Evolutionary conservation across 225 moss, liverwort and hornwort species (phyloP), one percentile per base, ranked within the genome.

Genomic region (Pleurozium schreberi): DNA sequence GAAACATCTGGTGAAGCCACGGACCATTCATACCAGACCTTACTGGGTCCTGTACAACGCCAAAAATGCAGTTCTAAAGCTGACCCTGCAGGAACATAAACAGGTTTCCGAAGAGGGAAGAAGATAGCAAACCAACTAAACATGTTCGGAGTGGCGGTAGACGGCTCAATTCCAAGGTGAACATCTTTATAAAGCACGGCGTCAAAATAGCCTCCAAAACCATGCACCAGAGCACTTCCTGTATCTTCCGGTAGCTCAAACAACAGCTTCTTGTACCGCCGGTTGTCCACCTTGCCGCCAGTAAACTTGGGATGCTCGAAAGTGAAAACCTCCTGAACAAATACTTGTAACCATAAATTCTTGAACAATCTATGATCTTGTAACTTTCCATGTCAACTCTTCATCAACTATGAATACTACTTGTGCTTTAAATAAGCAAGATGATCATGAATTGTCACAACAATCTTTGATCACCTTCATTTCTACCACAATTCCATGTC

Each of bases 41-140:
- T 98, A 45, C 94, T 93, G 67, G 98, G 96, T 84, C 95, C 98
- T 87, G 95, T 93, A 91, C 98, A 98, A 64, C 98, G 98, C 98
- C 98, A 97, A 88, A 98, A 97, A 86, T 95, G 94, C 26, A 97
- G 85, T 95, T 98, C 96, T 91, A 98, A 87, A 86, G 95, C 87
- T 26, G 95, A 89, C 68, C 96, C 96, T 45, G 96, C 96, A 76
- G 95, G 97, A 58, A 97, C 92, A 81, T 96, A 97, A 38, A 96
- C 88, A 82, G 96, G 97, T 86, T 88, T 96, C 62, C 97, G 92
- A 86, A 98, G 97, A 77, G 97, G 98, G 88, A 96, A 98, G 89
- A 97, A 96, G 75, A 98, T 97, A 34, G 98, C 96, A 90, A 98
- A 98, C 96, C 98, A 97, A 90, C 98, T 98, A 85, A 98, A 97